These are phyloP conservation scores for Fusarium mundagurra DNA, from an alignment of 2,329 filamentous ascomycete species.

Conservation along the genomic window DNA sequence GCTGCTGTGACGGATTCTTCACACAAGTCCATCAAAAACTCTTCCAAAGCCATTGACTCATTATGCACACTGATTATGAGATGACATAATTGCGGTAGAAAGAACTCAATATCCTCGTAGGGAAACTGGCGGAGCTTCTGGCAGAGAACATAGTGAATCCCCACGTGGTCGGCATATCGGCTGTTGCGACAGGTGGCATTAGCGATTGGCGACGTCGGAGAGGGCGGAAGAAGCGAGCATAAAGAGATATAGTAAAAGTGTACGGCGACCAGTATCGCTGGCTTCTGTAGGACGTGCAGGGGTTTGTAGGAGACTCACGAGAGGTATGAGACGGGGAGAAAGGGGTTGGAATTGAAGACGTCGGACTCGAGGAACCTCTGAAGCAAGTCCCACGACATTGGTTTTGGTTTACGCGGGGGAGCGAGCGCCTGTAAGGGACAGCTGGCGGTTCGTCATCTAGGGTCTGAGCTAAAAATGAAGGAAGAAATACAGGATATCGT, in stretches of 20 bases:
- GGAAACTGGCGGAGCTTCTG: constrained; percentile 89
- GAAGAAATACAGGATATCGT: constrained; percentile 12
- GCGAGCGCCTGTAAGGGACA: constrained; percentile 44
- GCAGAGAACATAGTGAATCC: constrained; percentile 89
- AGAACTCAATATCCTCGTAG: constrained; percentile 93
- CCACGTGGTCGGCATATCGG: constrained; percentile 88
- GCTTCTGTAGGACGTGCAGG: not conserved
- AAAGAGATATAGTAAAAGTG: not conserved
- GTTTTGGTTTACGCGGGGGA: constrained; percentile 55
- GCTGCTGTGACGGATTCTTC: constrained; percentile 89
- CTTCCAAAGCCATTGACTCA: constrained; percentile 90
- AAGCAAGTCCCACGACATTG: constrained; percentile 86
- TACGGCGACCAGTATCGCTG: not conserved
- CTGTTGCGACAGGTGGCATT: constrained; percentile 57
- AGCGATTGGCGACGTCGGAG: constrained; percentile 38
- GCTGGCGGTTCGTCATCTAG: constrained; percentile 52
- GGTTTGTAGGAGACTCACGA: constrained; percentile 68
- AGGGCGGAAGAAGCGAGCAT: constrained; percentile 12
- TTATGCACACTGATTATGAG: constrained; percentile 89
- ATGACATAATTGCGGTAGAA: constrained; percentile 87
- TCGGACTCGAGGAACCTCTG: constrained; percentile 93
- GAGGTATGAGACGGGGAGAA: constrained; percentile 87
- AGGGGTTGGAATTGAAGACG: constrained; percentile 92
- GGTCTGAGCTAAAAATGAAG: constrained; percentile 36
- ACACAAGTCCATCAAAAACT: constrained; percentile 86